These are phyloP conservation scores for Talaromyces sp. DNA, from an alignment of 2,329 filamentous ascomycete genomes.

Conservation along the genomic window DNA sequence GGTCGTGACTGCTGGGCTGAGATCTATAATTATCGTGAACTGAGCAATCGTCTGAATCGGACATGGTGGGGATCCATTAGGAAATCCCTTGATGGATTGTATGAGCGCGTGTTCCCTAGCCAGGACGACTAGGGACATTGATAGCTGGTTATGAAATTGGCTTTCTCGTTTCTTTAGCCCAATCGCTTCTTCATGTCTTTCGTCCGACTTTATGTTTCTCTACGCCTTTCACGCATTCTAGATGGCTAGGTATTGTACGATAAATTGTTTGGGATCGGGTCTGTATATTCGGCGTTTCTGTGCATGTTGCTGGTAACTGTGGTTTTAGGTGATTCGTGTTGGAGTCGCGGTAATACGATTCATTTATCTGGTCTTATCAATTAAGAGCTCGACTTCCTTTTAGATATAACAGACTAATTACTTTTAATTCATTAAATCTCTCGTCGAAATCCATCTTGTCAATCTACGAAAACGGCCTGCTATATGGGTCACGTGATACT, in stretches of 20 bases:
- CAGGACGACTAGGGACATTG: not conserved
- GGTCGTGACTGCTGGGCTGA: constrained; percentile 97
- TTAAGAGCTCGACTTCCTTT: too few relatives aligned
- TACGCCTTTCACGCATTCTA: constrained; percentile 5
- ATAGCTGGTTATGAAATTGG: too few relatives aligned
- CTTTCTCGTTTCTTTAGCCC: too few relatives aligned
- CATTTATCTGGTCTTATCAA: too few relatives aligned
- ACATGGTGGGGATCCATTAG: constrained; percentile 71
- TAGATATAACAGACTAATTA: too few relatives aligned
- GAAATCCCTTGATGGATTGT: constrained; percentile 28
- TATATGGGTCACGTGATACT: not conserved
- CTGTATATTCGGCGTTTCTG: constrained; percentile 8
- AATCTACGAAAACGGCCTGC: too few relatives aligned
- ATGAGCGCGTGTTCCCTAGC: constrained; percentile 20
- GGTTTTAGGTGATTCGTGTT: not conserved
- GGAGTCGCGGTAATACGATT: not conserved
- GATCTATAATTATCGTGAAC: constrained; percentile 92
- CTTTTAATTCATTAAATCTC: too few relatives aligned
- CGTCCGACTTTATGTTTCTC: constrained; percentile 1
- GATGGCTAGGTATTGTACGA: constrained; percentile 10
- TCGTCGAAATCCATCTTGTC: too few relatives aligned
- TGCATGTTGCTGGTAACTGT: constrained; percentile 4
- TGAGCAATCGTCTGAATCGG: constrained; percentile 87
- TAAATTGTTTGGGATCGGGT: constrained; percentile 3
- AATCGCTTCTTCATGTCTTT: too few relatives aligned